Evolutionary conservation across 306 rosid genomes (phyloP).

Genomic region (Rosa lucieae): DNA sequence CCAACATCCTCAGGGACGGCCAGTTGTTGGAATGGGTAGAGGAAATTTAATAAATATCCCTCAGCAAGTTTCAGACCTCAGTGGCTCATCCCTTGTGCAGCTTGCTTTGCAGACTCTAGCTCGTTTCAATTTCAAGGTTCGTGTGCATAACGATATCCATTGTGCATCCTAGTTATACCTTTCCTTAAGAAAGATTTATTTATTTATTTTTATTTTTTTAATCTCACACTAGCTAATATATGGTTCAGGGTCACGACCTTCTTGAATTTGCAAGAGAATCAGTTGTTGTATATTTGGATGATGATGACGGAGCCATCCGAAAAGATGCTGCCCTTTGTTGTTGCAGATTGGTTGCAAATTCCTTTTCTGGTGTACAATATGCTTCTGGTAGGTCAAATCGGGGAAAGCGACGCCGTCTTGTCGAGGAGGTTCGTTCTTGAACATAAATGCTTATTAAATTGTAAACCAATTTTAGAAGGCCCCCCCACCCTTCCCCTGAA

Average conservation of each 20-base stretch:
- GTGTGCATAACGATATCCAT: slow-evolving; percentile 20
- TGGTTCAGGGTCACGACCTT: slow-evolving; percentile 86
- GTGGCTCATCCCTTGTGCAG: slow-evolving; percentile 76
- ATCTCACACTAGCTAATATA: slow-evolving; percentile 24
- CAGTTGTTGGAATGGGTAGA: slow-evolving; percentile 50
- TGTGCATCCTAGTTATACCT: slow-evolving; percentile 15
- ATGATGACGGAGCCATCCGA: slow-evolving; percentile 87
- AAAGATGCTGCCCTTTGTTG: slow-evolving; percentile 97
- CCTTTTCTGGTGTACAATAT: slow-evolving; percentile 76
- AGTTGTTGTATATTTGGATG: slow-evolving; percentile 90
- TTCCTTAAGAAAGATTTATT: not conserved
- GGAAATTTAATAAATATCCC: slow-evolving; percentile 53
- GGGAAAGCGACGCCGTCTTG: slow-evolving; percentile 79
- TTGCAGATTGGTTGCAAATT: slow-evolving; percentile 83
- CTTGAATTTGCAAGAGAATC: slow-evolving; percentile 96
- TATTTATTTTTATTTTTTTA: not conserved
- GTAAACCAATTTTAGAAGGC: not conserved
- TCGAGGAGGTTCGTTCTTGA: slow-evolving; percentile 76
- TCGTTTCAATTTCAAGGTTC: slow-evolving; percentile 90
- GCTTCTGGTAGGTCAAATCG: slow-evolving; percentile 70
- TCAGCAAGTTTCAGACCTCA: slow-evolving; percentile 74
- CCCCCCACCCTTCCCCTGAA: not conserved
- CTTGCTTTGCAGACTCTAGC: slow-evolving; percentile 97
- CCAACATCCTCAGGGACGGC: slow-evolving; percentile 66
- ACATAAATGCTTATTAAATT: slow-evolving; percentile 5